A percentile compares a stretch with the other conserved stretches of the same genome.
Conservation (phyloP, 1,139 yeast species). For the Debaryomyces sp. region DNA sequence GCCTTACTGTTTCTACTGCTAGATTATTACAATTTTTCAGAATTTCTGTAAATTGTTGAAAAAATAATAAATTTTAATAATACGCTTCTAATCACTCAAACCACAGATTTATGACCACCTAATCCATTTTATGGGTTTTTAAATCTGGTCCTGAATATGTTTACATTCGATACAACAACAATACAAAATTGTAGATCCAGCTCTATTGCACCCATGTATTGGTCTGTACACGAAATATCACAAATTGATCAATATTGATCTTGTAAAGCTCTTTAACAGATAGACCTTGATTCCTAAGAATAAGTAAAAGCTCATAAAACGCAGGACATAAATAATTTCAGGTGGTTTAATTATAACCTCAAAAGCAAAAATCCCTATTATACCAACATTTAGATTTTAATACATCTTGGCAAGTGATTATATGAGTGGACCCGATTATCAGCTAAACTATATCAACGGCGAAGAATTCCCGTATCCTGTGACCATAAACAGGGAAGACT, state of each 20-base stretch:
- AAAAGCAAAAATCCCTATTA: neutral
- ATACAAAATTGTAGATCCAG: neutral
- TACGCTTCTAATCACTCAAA: no score
- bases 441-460: constrained; percentile 8
- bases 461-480: constrained; percentile 29
- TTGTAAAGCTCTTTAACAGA: neutral
- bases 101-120: no score
- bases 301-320: neutral
- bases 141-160: neutral
- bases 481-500: constrained; percentile 23
- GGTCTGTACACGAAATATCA: neutral
- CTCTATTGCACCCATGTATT: neutral
- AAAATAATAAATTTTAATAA: no score
- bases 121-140: no score
- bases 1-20: no score
- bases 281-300: neutral
- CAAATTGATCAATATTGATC: neutral
- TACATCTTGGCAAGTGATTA: neutral
- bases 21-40: no score
- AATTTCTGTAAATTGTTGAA: no score
- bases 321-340: neutral
- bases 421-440: constrained; percentile 9
- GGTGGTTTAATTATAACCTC: neutral
- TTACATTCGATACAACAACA: neutral
- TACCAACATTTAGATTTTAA: neutral